These are phyloP conservation scores for Striga hermonthica DNA, from an alignment of 305 asterid genomes.

Conservation along the genomic window DNA sequence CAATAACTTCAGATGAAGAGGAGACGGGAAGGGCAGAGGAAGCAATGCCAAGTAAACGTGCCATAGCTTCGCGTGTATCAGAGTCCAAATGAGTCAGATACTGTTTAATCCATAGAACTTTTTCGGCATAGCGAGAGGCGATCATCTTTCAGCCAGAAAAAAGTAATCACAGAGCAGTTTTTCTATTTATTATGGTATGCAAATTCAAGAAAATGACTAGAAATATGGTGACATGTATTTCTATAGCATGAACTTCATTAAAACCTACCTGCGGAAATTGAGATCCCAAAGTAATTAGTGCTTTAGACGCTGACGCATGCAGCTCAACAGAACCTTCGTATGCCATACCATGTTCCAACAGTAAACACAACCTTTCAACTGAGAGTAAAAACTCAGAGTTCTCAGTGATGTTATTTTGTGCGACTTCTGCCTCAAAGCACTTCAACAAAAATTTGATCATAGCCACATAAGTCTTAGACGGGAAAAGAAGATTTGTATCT, in stretches of 20 bases:
- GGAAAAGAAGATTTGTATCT: slow-evolving; percentile 61
- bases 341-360: slow-evolving; percentile 86
- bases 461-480: slow-evolving; percentile 71
- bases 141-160: slow-evolving; percentile 56
- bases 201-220: slow-evolving; percentile 29
- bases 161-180: slow-evolving; percentile 33
- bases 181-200: slow-evolving; percentile 12
- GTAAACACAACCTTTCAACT: slow-evolving; percentile 61
- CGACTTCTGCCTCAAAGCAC: slow-evolving; percentile 84
- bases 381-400: slow-evolving; percentile 48
- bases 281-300: slow-evolving; percentile 79
- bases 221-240: slow-evolving; percentile 18
- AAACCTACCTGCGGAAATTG: slow-evolving; percentile 70
- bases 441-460: slow-evolving; percentile 86
- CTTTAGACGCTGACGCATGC: slow-evolving; percentile 91
- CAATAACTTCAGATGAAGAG: slow-evolving; percentile 61
- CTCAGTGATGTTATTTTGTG: slow-evolving; percentile 41
- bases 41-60: slow-evolving; percentile 91
- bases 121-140: slow-evolving; percentile 71
- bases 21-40: slow-evolving; percentile 67
- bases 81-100: slow-evolving; percentile 74
- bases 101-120: slow-evolving; percentile 81
- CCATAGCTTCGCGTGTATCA: slow-evolving; percentile 87
- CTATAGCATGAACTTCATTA: slow-evolving; percentile 22
- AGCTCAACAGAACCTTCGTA: slow-evolving; percentile 88